Base-by-base conservation (phyloP, 441 rosid species). In the Syzygium malaccense region DNA sequence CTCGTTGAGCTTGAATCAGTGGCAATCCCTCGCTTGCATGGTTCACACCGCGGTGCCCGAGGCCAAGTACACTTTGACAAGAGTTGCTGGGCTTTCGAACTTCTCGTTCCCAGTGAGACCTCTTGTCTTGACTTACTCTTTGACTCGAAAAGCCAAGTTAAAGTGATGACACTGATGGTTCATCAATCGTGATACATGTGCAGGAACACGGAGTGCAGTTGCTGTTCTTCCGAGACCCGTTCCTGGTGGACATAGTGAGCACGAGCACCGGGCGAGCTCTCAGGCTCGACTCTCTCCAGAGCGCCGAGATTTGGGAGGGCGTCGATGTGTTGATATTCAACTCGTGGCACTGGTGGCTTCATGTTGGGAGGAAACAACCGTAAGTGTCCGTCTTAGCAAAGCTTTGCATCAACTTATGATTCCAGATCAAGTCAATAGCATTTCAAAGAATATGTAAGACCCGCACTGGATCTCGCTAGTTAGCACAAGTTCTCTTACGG, bases 281-380 rank as follows among this genome's bases (percentile, higher is more conserved):
- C n/a, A 93, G 90, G 60, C 94, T 95, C 0, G 92, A 93, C 85
- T 94, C 99, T 1, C 91, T 95, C 86, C 88, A 92, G 53, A 89
- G 91, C 64, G 95, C 92, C 62, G 87, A 92, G 5, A 55, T 90
- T 11, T 97, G 98, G 99, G 91, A 91, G 89, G 92, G 87, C 1
- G 90, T 86, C 15, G 96, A 95, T 86, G 89, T 93, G 6, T 89
- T 97, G 92, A 83, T 97, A 85, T 97, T 97, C 92, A 90, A 97
- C 79, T 87, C 97, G 5, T 97, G 99, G 98, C 99, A 97, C 79
- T 97, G 98, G 99, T 97, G 99, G 98, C 95, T 95, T 80, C 99
- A 96, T 88, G 91, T 95, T 0, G 95, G 93, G 87, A 89, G 94
- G 85, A 95, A 96, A 87, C 98, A 97, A 89, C 94, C 96, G 99